Evolutionary conservation across 192 early-diverging fungal species (phyloP).

Genomic region (Chytriomyces confervae): DNA sequence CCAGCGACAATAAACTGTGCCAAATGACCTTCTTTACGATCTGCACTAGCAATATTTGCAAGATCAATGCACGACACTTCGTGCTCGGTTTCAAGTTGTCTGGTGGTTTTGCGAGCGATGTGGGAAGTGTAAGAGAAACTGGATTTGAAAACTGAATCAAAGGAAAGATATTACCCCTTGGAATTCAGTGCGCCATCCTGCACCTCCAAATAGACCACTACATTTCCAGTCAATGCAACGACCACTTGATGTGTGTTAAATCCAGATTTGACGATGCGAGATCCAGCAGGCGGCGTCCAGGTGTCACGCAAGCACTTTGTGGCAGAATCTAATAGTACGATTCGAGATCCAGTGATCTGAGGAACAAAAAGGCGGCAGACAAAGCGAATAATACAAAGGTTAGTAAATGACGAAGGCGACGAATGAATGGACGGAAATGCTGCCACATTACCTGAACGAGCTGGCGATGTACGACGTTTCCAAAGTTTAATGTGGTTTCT

Average conservation of each 20-base stretch:
- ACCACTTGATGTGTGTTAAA: constrained; percentile 61
- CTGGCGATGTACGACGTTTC: constrained; percentile 51
- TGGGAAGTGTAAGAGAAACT: neutral
- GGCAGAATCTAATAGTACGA: constrained; percentile 22
- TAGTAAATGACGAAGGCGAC: neutral
- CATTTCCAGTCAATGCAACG: constrained; percentile 60
- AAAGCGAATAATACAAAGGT: constrained; percentile 20
- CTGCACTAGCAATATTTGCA: constrained; percentile 52
- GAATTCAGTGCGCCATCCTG: constrained; percentile 41
- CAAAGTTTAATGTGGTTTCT: constrained; percentile 52
- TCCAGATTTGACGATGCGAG: constrained; percentile 63
- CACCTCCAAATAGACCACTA: constrained; percentile 66
- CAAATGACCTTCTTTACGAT: constrained; percentile 20
- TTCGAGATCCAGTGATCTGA: constrained; percentile 55
- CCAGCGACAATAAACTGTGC: constrained; percentile 64
- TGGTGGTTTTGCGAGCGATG: constrained; percentile 8
- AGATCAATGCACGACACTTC: constrained; percentile 78
- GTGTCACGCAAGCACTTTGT: constrained; percentile 38
- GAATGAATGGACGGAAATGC: neutral
- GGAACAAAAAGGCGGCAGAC: constrained; percentile 8
- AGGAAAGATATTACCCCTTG: constrained; percentile 34
- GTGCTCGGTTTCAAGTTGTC: constrained; percentile 54
- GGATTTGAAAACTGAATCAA: neutral
- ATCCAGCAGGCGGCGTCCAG: constrained; percentile 57
- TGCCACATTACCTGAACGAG: constrained; percentile 65